Evolutionary conservation across 2,329 filamentous ascomycete genomes (phyloP).

Genomic region (Aspergillus sergii): DNA sequence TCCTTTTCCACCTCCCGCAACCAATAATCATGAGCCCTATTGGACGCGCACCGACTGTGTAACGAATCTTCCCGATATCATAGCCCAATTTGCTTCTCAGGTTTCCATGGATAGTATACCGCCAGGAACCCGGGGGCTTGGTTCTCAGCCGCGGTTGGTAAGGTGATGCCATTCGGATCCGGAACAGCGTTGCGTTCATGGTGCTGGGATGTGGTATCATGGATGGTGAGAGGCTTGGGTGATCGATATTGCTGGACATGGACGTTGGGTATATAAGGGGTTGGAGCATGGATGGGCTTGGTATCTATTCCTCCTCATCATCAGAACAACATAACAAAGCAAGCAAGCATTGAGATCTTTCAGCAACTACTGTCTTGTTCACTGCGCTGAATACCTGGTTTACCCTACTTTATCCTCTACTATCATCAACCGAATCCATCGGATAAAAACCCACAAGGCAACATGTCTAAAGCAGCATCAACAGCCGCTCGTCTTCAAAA

Average conservation of each 20-base stretch:
- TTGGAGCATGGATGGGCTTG: neutral
- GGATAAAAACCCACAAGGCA: neutral
- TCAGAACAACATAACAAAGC: neutral
- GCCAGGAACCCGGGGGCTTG: neutral
- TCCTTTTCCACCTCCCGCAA: neutral
- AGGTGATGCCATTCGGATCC: neutral
- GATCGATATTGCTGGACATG: neutral
- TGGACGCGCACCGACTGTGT: neutral
- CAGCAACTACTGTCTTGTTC: neutral
- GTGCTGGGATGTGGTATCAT: neutral
- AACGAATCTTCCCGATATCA: neutral
- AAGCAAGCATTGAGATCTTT: neutral
- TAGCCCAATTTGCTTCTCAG: neutral
- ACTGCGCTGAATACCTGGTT: neutral
- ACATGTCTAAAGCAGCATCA: neutral
- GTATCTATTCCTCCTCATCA: neutral
- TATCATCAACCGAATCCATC: neutral
- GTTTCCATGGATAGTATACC: neutral
- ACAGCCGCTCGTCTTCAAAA: slow-evolving; percentile 30
- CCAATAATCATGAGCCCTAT: neutral
- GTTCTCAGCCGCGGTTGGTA: slow-evolving; percentile 1
- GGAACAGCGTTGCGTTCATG: neutral
- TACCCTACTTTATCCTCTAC: neutral
- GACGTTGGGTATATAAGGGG: neutral
- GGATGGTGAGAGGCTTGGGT: neutral